Percentiles rank a stretch among this genome's conserved stretches.
phyloP scores from a whole-genome alignment of 345 rosid genomes.

The Leavenworthia alabamica region DNA sequence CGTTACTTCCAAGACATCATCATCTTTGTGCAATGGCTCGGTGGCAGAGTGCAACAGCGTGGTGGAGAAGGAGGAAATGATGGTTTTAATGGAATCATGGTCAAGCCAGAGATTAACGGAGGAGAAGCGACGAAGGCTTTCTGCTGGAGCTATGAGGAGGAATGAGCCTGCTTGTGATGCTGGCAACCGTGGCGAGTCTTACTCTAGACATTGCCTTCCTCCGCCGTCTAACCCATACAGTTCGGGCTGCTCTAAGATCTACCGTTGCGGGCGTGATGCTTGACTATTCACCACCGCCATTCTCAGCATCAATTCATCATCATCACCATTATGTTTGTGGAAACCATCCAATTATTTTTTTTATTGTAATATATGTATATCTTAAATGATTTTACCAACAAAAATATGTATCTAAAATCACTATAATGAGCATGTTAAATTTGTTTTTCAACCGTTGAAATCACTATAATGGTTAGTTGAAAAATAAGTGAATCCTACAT shows the following conservation, averaged over 20 bases:
- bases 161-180: not conserved
- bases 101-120: not conserved
- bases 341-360: no score
- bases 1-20: no score
- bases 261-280: not conserved
- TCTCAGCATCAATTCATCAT: no score
- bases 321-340: no score
- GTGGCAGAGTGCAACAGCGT: not conserved
- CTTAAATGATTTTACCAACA: no score
- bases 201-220: not conserved
- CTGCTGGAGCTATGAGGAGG: rapidly evolving
- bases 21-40: not conserved
- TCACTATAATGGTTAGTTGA: no score
- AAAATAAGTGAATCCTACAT: no score
- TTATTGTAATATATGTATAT: no score
- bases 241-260: not conserved
- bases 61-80: not conserved
- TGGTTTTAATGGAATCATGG: not conserved
- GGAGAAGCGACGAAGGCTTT: not conserved
- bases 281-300: not conserved
- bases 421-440: no score
- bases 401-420: no score
- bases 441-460: no score
- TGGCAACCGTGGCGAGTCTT: not conserved
- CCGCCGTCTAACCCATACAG: not conserved